These are phyloP conservation scores for Vicia villosa DNA, from an alignment of 306 rosid genomes.

Conservation along the genomic window DNA sequence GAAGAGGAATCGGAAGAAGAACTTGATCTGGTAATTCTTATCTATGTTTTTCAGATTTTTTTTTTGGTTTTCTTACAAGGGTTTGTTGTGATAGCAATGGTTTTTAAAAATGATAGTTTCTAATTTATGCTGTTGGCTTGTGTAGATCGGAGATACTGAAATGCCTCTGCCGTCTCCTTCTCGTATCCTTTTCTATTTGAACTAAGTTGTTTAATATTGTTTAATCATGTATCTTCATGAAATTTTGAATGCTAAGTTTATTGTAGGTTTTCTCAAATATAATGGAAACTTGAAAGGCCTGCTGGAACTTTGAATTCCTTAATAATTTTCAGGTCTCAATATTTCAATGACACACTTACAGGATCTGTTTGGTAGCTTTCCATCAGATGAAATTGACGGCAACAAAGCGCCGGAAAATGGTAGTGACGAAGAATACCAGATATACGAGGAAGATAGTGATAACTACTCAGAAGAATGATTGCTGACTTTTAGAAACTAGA, in stretches of 20 bases:
- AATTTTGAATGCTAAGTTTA: not conserved
- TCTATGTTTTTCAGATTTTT: slow-evolving; percentile 20
- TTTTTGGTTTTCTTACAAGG: not conserved
- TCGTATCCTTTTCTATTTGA: slow-evolving; percentile 57
- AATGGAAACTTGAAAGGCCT: slow-evolving; percentile 23
- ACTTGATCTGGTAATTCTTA: slow-evolving; percentile 54
- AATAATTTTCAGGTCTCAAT: slow-evolving; percentile 53
- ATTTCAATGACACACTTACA: slow-evolving; percentile 76
- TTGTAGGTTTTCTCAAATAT: slow-evolving; percentile 7
- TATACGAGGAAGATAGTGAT: slow-evolving; percentile 66
- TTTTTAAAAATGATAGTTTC: slow-evolving; percentile 17
- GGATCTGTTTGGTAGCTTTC: slow-evolving; percentile 87
- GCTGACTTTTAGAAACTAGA: slow-evolving; percentile 1
- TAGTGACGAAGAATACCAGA: slow-evolving; percentile 71
- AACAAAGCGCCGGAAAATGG: slow-evolving; percentile 33
- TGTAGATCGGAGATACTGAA: slow-evolving; percentile 68
- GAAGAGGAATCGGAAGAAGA: slow-evolving; percentile 69
- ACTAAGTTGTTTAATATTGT: slow-evolving; percentile 13
- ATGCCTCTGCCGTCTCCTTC: slow-evolving; percentile 60
- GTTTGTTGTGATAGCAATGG: not conserved
- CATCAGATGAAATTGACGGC: slow-evolving; percentile 39
- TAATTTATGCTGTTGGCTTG: slow-evolving; percentile 31
- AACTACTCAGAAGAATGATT: slow-evolving; percentile 49
- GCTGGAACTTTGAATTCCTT: slow-evolving; percentile 49
- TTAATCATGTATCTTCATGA: not conserved